phyloP scores from a whole-genome alignment of 805 yeast species.

The Saccharomycopsis microspora region DNA sequence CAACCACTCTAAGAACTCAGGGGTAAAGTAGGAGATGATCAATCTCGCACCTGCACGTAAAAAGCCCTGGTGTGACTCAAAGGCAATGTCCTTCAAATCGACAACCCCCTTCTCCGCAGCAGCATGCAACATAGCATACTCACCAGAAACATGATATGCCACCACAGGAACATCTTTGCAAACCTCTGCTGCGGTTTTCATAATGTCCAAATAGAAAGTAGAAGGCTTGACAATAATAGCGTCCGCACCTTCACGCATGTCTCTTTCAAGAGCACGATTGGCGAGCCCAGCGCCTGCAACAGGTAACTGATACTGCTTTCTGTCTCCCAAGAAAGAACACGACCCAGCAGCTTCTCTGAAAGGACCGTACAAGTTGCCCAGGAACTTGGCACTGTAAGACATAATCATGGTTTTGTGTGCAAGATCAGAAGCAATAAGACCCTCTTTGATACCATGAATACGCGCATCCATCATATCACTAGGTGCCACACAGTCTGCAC shows the following conservation, averaged over 20 bases:
- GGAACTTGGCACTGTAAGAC: constrained; percentile 91
- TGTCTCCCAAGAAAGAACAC: constrained; percentile 80
- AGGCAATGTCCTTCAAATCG: constrained; percentile 60
- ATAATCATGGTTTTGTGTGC: constrained; percentile 84
- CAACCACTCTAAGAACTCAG: constrained; percentile 92
- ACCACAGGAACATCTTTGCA: constrained; percentile 82
- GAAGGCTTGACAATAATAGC: constrained; percentile 94
- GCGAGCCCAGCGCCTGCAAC: constrained; percentile 90
- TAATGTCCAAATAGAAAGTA: constrained; percentile 85
- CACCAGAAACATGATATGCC: constrained; percentile 95
- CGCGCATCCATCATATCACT: constrained; percentile 98
- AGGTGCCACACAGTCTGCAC: constrained; percentile 93
- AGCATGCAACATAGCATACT: constrained; percentile 95
- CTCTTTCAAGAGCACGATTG: constrained; percentile 79
- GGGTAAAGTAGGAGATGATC: constrained; percentile 86
- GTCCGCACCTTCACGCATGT: constrained; percentile 87
- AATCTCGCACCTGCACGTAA: constrained; percentile 93
- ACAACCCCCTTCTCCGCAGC: constrained; percentile 93
- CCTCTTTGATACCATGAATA: constrained; percentile 75
- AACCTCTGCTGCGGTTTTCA: constrained; percentile 76
- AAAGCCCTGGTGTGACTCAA: constrained; percentile 84
- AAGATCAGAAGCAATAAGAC: constrained; percentile 65
- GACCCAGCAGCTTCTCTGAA: constrained; percentile 97
- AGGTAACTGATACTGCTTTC: constrained; percentile 89
- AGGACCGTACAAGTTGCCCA: constrained; percentile 89